phyloP scores from a whole-genome alignment of 164 flowering plant species.

The Kingdonia uniflora region DNA sequence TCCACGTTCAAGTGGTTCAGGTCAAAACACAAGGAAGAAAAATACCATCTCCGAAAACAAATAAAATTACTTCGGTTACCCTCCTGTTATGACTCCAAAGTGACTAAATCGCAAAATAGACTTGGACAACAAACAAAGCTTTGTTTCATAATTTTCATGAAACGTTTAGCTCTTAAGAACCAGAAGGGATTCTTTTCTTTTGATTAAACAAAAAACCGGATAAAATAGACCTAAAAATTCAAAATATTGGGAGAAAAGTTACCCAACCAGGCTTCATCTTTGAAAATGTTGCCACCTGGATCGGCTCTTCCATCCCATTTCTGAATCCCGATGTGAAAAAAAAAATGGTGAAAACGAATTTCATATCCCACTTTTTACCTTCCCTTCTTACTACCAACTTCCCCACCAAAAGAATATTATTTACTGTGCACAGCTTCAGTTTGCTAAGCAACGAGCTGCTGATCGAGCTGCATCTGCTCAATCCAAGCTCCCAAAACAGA shows the following conservation, averaged over 20 bases:
- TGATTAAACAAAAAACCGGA: background rate
- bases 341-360: constrained; percentile 17
- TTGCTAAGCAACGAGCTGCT: constrained; percentile 50
- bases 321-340: constrained; percentile 7
- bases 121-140: background rate
- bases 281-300: constrained; percentile 10
- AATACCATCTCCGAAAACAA: too few species aligned
- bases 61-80: too few species aligned
- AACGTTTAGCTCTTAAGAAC: constrained; percentile 5
- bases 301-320: constrained; percentile 4
- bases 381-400: constrained; percentile 2
- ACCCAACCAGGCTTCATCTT: constrained; percentile 12
- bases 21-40: too few species aligned
- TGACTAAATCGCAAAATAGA: too few species aligned
- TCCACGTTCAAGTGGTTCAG: too few species aligned
- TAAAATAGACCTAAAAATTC: constrained; percentile 6
- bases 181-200: background rate
- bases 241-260: constrained; percentile 11
- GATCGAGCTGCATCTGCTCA: constrained; percentile 91
- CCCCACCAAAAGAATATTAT: constrained; percentile 15
- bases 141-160: constrained; percentile 7
- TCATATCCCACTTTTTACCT: constrained; percentile 1
- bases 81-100: too few species aligned
- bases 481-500: constrained; percentile 73
- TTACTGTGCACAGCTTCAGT: constrained; percentile 1